These are phyloP conservation scores for Dryas octopetala DNA, from an alignment of 306 rosid genomes.

Conservation along the genomic window DNA sequence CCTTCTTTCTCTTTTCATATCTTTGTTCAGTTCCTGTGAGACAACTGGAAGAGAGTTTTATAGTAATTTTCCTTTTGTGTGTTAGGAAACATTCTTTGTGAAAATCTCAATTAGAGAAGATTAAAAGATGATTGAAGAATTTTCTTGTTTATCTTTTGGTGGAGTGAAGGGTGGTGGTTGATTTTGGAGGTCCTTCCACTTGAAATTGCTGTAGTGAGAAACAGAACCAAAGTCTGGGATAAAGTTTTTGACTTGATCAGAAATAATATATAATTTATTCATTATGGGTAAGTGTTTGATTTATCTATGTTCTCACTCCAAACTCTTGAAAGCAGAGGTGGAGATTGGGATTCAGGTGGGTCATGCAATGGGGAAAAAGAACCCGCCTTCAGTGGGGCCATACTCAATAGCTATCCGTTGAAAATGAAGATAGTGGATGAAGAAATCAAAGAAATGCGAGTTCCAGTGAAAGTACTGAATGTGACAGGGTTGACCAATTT, in stretches of 20 bases:
- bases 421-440: conserved; percentile 93
- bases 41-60: neutral
- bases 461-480: conserved; percentile 73
- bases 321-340: conserved; percentile 63
- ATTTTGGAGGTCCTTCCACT: neutral
- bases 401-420: conserved; percentile 70
- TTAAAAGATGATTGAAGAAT: neutral
- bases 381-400: conserved; percentile 68
- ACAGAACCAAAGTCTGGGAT: neutral
- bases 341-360: conserved; percentile 99
- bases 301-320: neutral
- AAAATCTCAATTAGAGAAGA: neutral
- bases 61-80: neutral
- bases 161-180: conserved; percentile 5
- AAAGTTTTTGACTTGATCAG: conserved; percentile 1
- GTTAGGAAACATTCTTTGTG: neutral
- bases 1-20: conserved; percentile 5
- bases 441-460: conserved; percentile 62
- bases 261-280: neutral
- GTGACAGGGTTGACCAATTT: conserved; percentile 89
- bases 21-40: conserved; percentile 16
- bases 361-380: conserved; percentile 85
- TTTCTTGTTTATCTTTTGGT: neutral
- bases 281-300: neutral
- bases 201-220: neutral